Percentiles rank a stretch among this genome's conserved stretches.
Conservation (phyloP, 2,329 filamentous ascomycete species). For the Ceratocystis harringtonii region DNA sequence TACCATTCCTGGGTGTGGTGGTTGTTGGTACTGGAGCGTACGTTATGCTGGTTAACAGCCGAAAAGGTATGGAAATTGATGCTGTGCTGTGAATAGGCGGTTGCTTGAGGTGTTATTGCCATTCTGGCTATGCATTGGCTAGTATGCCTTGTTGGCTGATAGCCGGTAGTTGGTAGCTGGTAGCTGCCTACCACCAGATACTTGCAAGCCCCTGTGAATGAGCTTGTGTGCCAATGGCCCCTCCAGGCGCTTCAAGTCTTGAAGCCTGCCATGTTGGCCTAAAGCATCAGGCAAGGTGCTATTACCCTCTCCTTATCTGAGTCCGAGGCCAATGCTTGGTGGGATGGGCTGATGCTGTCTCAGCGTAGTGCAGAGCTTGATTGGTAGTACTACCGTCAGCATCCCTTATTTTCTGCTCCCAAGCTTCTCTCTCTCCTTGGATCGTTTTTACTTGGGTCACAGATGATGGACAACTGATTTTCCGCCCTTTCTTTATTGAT, state of each 20-base stretch:
- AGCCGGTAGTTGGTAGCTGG: no score
- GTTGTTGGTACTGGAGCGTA: conserved; percentile 28
- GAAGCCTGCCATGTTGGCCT: background rate
- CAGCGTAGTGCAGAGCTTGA: background rate
- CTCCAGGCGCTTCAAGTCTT: background rate
- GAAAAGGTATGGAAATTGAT: conserved; percentile 28
- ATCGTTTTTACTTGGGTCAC: background rate
- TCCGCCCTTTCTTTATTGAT: conserved; percentile 17
- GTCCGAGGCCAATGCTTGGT: background rate
- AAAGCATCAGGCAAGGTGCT: background rate
- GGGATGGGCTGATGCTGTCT: background rate
- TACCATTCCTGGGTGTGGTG: conserved; percentile 14
- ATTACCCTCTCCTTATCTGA: background rate
- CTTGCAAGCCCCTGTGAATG: background rate
- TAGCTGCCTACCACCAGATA: no score
- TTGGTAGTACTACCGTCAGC: background rate
- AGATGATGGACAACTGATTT: background rate
- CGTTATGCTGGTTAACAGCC: conserved; percentile 34
- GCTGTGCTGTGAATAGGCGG: no score
- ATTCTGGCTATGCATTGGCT: no score
- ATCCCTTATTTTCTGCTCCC: background rate
- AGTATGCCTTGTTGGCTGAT: background rate
- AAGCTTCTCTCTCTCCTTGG: background rate
- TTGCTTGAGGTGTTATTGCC: no score
- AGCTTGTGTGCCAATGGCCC: background rate